Evolutionary conservation across 23 red algal genomes (phyloP), one percentile per base, ranked within the genome.

Genomic region (Gracilaria caudata): DNA sequence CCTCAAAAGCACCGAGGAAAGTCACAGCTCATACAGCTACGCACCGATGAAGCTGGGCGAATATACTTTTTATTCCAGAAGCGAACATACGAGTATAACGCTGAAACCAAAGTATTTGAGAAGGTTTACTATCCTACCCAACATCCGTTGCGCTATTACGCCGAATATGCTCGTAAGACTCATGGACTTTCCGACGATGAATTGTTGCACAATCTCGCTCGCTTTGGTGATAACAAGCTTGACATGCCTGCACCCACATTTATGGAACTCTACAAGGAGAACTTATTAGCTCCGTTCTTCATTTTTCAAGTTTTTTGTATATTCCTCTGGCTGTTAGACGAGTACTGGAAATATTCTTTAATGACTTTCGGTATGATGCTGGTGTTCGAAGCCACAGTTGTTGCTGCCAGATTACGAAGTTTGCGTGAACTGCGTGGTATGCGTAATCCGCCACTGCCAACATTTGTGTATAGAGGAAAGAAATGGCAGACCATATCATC

Each of bases 241-340:
- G 87, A 99, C 19, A 99, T 99, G 61, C 97, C 97, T 0, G 73
- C 86, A 14, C 97, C 97, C 11, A 83, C 76, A 23, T 99, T 99
- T 81, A 83, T 77, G 35, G 97, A 99, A 29, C 77, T 99, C 0
- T 99, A 95, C 78, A 86, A 91, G 24, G 93, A 99, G 66, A 92
- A 89, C 73, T 79, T 99, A 24, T 60, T 95, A 46, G 90, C 93
- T 8, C 97, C 97, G 8, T 95, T 99, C 56, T 99, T 99, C 59
- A 90, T 94, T 47, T 99, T 99, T 81, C 97, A 99, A 68, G 88
- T 99, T 2, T 95, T 95, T 74, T 95, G 97, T 88, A 83, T 95
- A 36, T 83, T 95, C 46, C 76, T 99, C 0, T 99, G 97, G 97
- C 73, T 94, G 32, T 68, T 99, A 5, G 97, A 99, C 45, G 93